Base-by-base conservation (phyloP, 1,284 basidiomycete species). In the Rhodofomes roseus region DNA sequence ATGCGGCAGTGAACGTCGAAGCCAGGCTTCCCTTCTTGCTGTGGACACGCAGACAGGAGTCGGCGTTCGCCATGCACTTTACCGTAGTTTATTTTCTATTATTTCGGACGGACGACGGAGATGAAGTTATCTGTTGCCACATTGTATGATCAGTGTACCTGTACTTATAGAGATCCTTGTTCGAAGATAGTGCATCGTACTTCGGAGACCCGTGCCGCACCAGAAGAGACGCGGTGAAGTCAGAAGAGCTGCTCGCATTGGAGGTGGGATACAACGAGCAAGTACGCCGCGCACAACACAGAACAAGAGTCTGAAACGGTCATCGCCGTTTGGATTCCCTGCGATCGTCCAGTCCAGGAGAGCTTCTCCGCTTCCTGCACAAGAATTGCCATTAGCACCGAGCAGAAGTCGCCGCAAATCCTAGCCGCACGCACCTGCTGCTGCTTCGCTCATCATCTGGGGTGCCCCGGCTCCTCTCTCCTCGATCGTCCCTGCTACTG, bases 391-490 rank as follows among this genome's bases (percentile, higher is more conserved):
- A 12, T 52, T 36, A 52, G 50, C 34, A 37, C 50, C 50, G 50
- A n/a, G 36, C 25, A 37, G 18, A 39, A 48, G 51, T 62, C 58
- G 53, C 9, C 4, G 44, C 7, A 46, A 34, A 39, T 37, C 20
- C 44, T 39, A 51, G 53, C 27, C 4, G 25, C 36, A 11, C 70
- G 54, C 60, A 74, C 72, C 72, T 67, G 61, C 69, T 69, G 61
- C 56, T 72, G 58, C 71, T 67, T 23, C 72, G 68, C 36, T 73
- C 71, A 43, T 53, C 40, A 18, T 71, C 67, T 2, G 67, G 67
- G 37, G 67, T 69, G 7, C 63, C 63, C 11, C 66, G 60, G 4
- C 75, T 67, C 72, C 80, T 66, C 77, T 79, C 63, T 59, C 60
- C 50, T 37, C 50, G 11, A 48, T 41, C 63, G 60, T 64, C 59